phyloP scores from a whole-genome alignment of 768 basidiomycete species.

The Rhodotorula paludigena region DNA sequence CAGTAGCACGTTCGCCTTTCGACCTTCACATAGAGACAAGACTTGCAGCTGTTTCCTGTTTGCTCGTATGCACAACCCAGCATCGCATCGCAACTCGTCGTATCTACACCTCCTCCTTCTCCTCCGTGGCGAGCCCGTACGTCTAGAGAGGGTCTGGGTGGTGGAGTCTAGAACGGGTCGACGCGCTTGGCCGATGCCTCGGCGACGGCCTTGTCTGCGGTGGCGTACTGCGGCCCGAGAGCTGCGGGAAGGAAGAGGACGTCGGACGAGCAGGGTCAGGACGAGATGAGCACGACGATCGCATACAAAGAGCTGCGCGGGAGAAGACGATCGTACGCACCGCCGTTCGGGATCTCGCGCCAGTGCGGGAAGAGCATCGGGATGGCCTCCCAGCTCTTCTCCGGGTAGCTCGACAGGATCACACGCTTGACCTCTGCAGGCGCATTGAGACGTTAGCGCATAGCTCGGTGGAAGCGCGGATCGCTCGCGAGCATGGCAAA shows the following conservation, averaged over 20 bases:
- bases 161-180: constrained; percentile 1
- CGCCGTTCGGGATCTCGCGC: constrained; percentile 9
- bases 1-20: no score
- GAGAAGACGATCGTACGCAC: neutral
- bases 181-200: neutral
- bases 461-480: neutral
- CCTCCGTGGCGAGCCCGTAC: no score
- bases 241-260: neutral
- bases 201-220: neutral
- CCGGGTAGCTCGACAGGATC: constrained; percentile 14
- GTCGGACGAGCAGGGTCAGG: no score
- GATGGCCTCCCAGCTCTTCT: constrained; percentile 24
- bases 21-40: no score
- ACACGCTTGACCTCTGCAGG: constrained; percentile 12
- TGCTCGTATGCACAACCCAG: no score
- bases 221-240: neutral
- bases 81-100: neutral
- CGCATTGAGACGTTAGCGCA: neutral
- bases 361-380: constrained; percentile 32
- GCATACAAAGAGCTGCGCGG: no score
- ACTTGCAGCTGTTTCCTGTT: neutral
- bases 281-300: no score
- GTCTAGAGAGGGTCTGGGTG: no score
- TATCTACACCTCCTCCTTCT: no score
- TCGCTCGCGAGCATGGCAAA: neutral